Evolutionary conservation across 176 grass and related monocot species (phyloP).

Genomic region (Hordeum marinum): DNA sequence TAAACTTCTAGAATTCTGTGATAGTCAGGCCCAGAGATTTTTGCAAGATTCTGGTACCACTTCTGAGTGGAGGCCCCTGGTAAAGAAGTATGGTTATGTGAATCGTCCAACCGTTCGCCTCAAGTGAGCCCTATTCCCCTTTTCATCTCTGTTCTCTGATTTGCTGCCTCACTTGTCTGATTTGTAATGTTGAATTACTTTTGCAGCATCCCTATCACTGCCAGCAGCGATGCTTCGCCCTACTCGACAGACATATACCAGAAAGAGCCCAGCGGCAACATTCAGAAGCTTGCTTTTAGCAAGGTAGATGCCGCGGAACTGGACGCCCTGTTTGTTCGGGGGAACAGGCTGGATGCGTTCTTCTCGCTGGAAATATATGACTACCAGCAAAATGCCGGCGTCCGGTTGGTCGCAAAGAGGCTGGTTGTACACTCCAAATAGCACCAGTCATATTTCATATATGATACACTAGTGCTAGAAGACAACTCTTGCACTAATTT

Average conservation of each 20-base stretch:
- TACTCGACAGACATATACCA: conserved; percentile 79
- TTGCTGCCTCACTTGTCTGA: neutral
- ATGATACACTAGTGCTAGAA: conserved; percentile 26
- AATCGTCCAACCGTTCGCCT: conserved; percentile 56
- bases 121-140: conserved; percentile 47
- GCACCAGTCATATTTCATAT: conserved; percentile 6
- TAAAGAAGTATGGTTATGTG: conserved; percentile 64
- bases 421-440: conserved; percentile 57
- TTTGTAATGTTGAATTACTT: conserved; percentile 9
- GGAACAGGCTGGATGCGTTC: conserved; percentile 59
- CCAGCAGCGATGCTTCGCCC: conserved; percentile 18
- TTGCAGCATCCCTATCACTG: conserved; percentile 65
- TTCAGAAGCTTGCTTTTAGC: conserved; percentile 70
- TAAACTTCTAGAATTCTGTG: conserved; percentile 65
- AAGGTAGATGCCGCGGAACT: conserved; percentile 52
- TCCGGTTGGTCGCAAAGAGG: conserved; percentile 64
- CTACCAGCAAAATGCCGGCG: conserved; percentile 74
- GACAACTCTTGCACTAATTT: conserved; percentile 16
- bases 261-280: conserved; percentile 52
- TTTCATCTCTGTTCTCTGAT: neutral
- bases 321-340: conserved; percentile 48
- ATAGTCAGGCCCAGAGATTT: conserved; percentile 49
- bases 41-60: conserved; percentile 61
- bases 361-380: conserved; percentile 68
- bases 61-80: conserved; percentile 76